Percentiles rank a stretch among this genome's conserved stretches.
These are phyloP conservation scores for Hypoxylon sp. DNA, from an alignment of 2,329 filamentous ascomycete genomes.

Conservation along the genomic window DNA sequence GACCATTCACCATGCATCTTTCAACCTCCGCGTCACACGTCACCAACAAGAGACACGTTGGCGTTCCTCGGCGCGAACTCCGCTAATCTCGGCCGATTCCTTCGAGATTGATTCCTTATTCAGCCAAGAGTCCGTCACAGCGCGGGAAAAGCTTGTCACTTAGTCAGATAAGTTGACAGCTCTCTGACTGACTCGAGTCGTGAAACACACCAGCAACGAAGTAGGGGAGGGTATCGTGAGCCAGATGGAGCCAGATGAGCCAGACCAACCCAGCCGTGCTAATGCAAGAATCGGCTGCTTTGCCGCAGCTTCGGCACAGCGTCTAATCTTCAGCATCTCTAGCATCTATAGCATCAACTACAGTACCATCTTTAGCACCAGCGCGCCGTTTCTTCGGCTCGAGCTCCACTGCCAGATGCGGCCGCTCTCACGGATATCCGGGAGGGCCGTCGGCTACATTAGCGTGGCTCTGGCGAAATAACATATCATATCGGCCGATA, in stretches of 20 bases:
- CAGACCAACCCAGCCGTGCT: conserved; percentile 11
- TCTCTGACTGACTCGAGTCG: conserved; percentile 28
- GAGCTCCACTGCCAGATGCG: conserved; percentile 36
- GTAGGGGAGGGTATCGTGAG: conserved; percentile 24
- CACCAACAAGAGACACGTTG: conserved; percentile 36
- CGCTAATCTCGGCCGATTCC: conserved; percentile 37
- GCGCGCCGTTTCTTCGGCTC: conserved; percentile 30
- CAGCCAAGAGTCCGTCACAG: not conserved
- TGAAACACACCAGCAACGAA: conserved; percentile 4
- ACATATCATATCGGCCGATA: conserved; percentile 37
- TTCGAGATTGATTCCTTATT: conserved; percentile 13
- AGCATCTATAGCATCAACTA: not conserved
- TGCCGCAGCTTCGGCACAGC: conserved; percentile 37
- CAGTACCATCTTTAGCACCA: conserved; percentile 1
- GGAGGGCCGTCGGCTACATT: conserved; percentile 40
- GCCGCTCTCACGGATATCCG: conserved; percentile 39
- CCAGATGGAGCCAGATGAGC: conserved; percentile 5
- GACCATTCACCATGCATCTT: conserved; percentile 26
- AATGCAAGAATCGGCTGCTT: conserved; percentile 26
- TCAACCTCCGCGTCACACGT: conserved; percentile 39
- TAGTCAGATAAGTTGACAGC: conserved; percentile 13
- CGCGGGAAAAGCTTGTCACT: conserved; percentile 7
- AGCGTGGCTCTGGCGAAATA: conserved; percentile 37
- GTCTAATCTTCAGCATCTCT: conserved; percentile 18
- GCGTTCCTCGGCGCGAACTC: conserved; percentile 30